Evolutionary conservation across 805 yeast species (phyloP).

Genomic region (Cyberlindnera meyerae): DNA sequence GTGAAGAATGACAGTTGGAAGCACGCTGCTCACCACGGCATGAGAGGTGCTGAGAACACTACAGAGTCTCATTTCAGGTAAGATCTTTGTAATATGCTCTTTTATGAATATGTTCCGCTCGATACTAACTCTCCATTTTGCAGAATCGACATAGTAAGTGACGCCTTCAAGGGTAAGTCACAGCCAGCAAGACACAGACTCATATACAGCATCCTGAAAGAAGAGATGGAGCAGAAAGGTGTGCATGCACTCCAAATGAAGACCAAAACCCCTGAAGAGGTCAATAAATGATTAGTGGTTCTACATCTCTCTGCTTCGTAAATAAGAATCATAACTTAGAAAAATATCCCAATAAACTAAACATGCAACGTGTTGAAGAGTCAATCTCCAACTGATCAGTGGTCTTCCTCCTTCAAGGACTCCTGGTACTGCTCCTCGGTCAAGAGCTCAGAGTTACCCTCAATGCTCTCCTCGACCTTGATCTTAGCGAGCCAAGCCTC

Average conservation of each 20-base stretch:
- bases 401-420: slow-evolving; percentile 21
- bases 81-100: neutral
- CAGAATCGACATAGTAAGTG: slow-evolving; percentile 65
- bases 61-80: slow-evolving; percentile 71
- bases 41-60: slow-evolving; percentile 64
- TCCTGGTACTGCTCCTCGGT: slow-evolving; percentile 43
- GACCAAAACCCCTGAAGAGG: slow-evolving; percentile 69
- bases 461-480: slow-evolving; percentile 42
- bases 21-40: slow-evolving; percentile 83
- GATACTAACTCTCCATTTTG: neutral
- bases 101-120: neutral
- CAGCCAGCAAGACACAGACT: slow-evolving; percentile 76
- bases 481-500: slow-evolving; percentile 89
- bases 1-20: slow-evolving; percentile 80
- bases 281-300: slow-evolving; percentile 4
- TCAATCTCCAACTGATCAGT: slow-evolving; percentile 2
- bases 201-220: slow-evolving; percentile 62
- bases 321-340: no score
- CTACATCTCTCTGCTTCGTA: neutral
- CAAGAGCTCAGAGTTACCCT: slow-evolving; percentile 52
- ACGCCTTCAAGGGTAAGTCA: slow-evolving; percentile 56
- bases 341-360: no score
- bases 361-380: neutral
- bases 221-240: slow-evolving; percentile 66
- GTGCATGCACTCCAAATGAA: slow-evolving; percentile 86